Base-by-base conservation (phyloP, 768 basidiomycete species). In the Lactarius tabidus region DNA sequence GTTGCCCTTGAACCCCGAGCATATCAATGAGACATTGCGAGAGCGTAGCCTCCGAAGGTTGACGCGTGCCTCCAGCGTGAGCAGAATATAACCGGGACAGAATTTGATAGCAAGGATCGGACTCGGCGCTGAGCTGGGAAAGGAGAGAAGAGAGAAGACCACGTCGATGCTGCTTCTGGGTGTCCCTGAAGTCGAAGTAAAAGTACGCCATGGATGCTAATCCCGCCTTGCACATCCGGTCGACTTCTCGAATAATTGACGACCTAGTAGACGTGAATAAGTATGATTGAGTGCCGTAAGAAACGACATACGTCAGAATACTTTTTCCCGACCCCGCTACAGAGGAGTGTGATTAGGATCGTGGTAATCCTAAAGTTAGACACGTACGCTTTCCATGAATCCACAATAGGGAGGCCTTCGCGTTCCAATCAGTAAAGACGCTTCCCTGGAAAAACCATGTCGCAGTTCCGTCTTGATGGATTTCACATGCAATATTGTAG, bases 311-410 rank as follows among this genome's bases (percentile, higher is more conserved):
- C 61, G 29, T 31, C 41, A 62, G 54, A 20, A 62, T 35, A 23
- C 23, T 62, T 20, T 62, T 62, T 41, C 61, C 61, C 3, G 61
- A 55, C 7, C 61, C 61, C 29, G 55, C 61, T 62, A 33, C 29
- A 35, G 55, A 0, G 20, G 12, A 31, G 36, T 15, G 2, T 6
- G n/a, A 45, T 62, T 18, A 56, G 31, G 9, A 38, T 18, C 17
- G 1, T 18, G 5, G 8, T 2, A 45, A 35, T 33, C 2, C 6
- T 6, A 17, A 23, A 17, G 10, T 17, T 12, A 18, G 39, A 26
- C 0, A 57, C 61, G 4, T 15, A 62, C 61, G 55, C 33, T 62
- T 62, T 56, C 61, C 61, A 18, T 62, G 23, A 14, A 62, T 23
- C 61, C 61, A 62, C 41, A 62, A 31, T 0, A 55, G 17, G 15